Conservation (phyloP, 2,329 filamentous ascomycete genomes). For the Colletotrichum noveboracense region DNA sequence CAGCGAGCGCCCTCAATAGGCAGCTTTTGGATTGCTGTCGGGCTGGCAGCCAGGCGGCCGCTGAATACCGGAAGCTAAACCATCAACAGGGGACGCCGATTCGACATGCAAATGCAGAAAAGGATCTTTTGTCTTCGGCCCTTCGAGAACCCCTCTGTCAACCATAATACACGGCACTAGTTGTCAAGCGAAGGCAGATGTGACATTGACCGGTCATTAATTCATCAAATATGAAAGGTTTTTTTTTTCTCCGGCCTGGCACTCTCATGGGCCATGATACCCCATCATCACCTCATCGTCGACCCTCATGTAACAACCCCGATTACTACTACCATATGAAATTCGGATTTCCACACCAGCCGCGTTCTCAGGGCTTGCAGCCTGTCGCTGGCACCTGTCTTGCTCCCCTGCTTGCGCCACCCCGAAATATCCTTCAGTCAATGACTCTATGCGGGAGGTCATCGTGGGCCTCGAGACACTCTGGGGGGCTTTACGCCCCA, state of each 20-base stretch:
- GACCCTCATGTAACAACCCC: not conserved
- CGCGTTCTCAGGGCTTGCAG: not conserved
- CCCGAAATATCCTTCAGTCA: not conserved
- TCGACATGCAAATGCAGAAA: not conserved
- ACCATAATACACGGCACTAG: not conserved
- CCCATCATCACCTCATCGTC: not conserved
- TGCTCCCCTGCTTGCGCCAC: not conserved
- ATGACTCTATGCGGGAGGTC: not conserved
- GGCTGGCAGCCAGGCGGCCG: not conserved
- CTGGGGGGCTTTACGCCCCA: not conserved
- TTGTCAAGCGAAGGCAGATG: not conserved
- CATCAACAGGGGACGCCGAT: not conserved
- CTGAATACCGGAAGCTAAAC: not conserved
- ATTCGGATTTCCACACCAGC: not conserved
- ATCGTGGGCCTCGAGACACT: slow-evolving; percentile 1
- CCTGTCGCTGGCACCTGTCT: not conserved
- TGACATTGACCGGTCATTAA: not conserved
- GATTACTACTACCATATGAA: not conserved
- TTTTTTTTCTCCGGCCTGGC: not conserved
- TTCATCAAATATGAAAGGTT: not conserved
- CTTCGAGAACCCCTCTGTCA: not conserved
- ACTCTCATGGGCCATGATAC: not conserved
- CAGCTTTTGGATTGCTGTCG: not conserved
- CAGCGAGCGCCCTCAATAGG: not conserved
- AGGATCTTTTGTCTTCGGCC: slow-evolving; percentile 17